Base-by-base conservation (phyloP, 2,329 filamentous ascomycete species). In the Ophiostoma montium region DNA sequence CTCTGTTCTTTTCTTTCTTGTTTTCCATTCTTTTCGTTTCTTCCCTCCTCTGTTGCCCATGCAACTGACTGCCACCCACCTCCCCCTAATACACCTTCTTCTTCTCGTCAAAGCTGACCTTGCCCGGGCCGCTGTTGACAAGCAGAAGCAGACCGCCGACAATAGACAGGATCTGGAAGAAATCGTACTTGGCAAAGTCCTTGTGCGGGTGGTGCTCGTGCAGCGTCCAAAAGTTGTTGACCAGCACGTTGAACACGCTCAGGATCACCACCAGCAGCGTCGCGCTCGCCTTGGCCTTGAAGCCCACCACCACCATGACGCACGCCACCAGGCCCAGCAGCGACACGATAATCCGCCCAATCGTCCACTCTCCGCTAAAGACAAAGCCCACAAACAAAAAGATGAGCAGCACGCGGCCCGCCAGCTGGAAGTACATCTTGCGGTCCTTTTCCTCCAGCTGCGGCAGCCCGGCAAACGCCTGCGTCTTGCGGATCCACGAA, bases 201-300 rank as follows among this genome's bases (percentile, higher is more conserved):
- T 96, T 96, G 76, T 96, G 90, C 45, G 92, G 92, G 73, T 98
- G 92, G 71, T 94, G 86, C 58, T 90, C 84, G 72, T 96, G 90
- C 57, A 98, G 86, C 63, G 89, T 96, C 92, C 92, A 98, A 75
- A 95, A 98, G 78, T 96, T 98, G 80, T 98, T 98, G 60, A 96
- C 92, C 56, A 96, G 67, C 42, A 98, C 68, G 68, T 98, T 98
- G 75, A 98, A 98, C 56, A 95, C 72, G 70, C 89, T 95, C 61
- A 98, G 73, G 60, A 98, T 88, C 52, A 98, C 78, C 30, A 98
- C 92, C 58, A 98, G 73, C 60, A 98, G 84, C 48, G 92, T 89
- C 38, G 92, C 92, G 67, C 89, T 95, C 74, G 88, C 94, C 80
- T 98, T 98, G 62, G 92, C 90, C 80, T 98, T 98, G 80, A 98